Evolutionary conservation across 805 yeast species (phyloP).

Genomic region (Ogataea nakhonphanomensis): DNA sequence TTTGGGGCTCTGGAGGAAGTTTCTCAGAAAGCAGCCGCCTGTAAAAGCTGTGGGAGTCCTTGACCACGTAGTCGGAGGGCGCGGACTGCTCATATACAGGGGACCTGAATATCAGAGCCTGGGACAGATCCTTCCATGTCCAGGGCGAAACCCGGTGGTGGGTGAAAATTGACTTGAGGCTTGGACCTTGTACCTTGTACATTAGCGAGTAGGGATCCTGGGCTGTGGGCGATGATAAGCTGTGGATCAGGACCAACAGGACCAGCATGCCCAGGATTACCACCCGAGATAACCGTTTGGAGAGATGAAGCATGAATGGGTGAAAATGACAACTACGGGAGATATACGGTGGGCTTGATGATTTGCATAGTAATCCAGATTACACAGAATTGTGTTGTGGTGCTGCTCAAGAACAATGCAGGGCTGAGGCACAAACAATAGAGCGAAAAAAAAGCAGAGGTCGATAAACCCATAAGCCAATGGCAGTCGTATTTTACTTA

Average conservation of each 20-base stretch:
- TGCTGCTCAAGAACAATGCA: neutral
- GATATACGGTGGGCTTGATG: neutral
- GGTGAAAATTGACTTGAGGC: neutral
- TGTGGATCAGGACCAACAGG: conserved; percentile 4
- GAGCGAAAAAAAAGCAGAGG: too few relatives aligned
- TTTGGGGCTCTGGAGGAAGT: conserved; percentile 44
- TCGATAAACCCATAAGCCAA: too few relatives aligned
- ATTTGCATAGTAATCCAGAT: neutral
- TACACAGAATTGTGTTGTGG: neutral
- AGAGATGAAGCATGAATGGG: conserved; percentile 6
- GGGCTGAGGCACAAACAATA: neutral
- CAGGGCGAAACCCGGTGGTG: conserved; percentile 2
- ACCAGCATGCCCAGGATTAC: conserved; percentile 5
- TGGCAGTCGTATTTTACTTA: too few relatives aligned
- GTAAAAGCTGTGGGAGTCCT: conserved; percentile 36
- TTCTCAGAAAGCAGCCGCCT: conserved; percentile 30
- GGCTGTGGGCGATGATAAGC: conserved; percentile 2
- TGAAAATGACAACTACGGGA: conserved; percentile 1
- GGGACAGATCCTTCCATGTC: conserved; percentile 13
- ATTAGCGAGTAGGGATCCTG: conserved; percentile 3
- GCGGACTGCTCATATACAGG: conserved; percentile 12
- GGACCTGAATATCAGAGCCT: conserved; percentile 12
- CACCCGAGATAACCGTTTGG: conserved; percentile 12
- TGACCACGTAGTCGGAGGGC: conserved; percentile 28
- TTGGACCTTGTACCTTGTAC: conserved; percentile 12